A percentile compares a stretch with the other conserved stretches of the same genome.
Conservation (phyloP, 805 yeast genomes). For the Starmerella floris region DNA sequence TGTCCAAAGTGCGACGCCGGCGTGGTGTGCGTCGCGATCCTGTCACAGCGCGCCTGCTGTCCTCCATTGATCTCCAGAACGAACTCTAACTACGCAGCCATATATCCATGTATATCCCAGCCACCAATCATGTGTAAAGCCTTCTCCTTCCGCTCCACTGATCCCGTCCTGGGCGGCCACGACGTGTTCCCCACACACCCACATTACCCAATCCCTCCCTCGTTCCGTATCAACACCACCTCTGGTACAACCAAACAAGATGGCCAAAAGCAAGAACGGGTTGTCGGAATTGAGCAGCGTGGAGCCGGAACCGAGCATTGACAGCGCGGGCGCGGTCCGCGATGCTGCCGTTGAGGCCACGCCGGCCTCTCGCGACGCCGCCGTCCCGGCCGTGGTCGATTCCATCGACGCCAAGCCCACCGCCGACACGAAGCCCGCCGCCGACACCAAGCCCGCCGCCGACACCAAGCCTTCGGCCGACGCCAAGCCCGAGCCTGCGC, state of each 20-base stretch:
- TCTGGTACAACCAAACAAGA: not conserved
- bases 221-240: not conserved
- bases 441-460: not conserved
- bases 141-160: no score
- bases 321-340: not conserved
- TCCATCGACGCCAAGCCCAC: not conserved
- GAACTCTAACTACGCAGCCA: no score
- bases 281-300: conserved; percentile 4
- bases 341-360: not conserved
- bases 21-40: no score
- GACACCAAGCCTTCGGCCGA: not conserved
- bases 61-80: no score
- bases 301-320: conserved; percentile 16
- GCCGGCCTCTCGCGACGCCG: not conserved
- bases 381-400: not conserved
- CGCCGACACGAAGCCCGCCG: not conserved
- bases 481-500: conserved; percentile 1
- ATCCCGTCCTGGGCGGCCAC: no score
- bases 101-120: no score
- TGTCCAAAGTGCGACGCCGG: no score
- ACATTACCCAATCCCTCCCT: not conserved
- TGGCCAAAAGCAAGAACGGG: not conserved
- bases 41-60: no score
- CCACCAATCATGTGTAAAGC: no score
- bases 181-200: not conserved